Evolutionary conservation across 202 grass and related monocot species (phyloP).

Genomic region (Saccharum hybrid): DNA sequence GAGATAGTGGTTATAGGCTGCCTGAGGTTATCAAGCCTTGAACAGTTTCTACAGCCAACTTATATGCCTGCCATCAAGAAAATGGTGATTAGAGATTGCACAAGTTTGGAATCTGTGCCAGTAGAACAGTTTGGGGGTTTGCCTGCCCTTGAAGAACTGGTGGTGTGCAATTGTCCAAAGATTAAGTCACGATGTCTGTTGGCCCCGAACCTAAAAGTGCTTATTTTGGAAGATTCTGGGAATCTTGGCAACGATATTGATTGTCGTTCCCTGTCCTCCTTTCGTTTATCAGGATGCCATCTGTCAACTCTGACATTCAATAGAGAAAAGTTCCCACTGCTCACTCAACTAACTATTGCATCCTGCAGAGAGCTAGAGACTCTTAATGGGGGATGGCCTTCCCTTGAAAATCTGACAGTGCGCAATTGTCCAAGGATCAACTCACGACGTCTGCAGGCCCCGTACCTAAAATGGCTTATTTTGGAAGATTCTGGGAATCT

Average conservation of each 20-base stretch:
- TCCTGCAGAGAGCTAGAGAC: too few species aligned
- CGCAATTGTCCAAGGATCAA: background rate
- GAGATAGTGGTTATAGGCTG: too few species aligned
- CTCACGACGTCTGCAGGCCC: background rate
- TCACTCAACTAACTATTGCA: too few species aligned
- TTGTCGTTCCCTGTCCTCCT: background rate
- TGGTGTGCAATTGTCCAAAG: background rate
- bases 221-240: background rate
- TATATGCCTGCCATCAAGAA: background rate
- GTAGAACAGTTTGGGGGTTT: background rate
- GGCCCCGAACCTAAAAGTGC: background rate
- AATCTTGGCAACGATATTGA: background rate
- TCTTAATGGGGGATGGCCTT: too few species aligned
- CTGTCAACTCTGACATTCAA: background rate
- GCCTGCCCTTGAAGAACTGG: background rate
- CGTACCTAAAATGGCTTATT: background rate
- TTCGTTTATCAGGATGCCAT: background rate
- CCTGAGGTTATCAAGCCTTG: background rate
- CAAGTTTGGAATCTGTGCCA: background rate
- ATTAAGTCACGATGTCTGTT: background rate
- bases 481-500: background rate
- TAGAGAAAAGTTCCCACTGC: background rate
- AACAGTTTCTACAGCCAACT: background rate
- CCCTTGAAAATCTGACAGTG: background rate
- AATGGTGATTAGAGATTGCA: background rate